Evolutionary conservation across 148 eudicot genomes (phyloP).

Genomic region (Talinum fruticosum): DNA sequence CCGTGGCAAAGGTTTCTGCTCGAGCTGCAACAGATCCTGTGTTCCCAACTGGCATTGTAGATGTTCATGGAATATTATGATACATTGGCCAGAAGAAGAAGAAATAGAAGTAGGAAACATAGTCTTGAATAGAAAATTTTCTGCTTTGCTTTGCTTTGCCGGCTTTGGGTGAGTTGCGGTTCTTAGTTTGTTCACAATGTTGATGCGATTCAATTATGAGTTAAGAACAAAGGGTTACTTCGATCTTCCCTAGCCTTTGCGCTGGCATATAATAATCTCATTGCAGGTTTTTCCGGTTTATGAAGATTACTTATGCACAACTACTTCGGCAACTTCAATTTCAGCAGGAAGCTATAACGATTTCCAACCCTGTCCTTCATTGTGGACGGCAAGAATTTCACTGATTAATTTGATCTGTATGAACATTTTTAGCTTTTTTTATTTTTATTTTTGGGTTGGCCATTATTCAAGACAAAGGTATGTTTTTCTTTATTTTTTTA

Average conservation of each 20-base stretch:
- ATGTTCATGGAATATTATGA: slow-evolving; percentile 59
- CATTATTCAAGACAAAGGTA: no score
- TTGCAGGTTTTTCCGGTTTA: not conserved
- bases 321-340: not conserved
- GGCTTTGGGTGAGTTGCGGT: not conserved
- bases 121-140: no score
- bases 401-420: no score
- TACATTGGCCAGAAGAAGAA: slow-evolving; percentile 54
- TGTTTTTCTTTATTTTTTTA: no score
- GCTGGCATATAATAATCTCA: slow-evolving; percentile 5
- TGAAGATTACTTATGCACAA: not conserved
- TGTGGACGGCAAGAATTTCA: not conserved
- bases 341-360: not conserved
- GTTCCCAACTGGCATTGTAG: slow-evolving; percentile 80
- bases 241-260: not conserved
- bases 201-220: not conserved
- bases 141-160: not conserved
- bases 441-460: no score
- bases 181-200: not conserved
- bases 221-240: not conserved
- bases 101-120: slow-evolving; percentile 19
- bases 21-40: slow-evolving; percentile 88
- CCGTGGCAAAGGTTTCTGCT: slow-evolving; percentile 70
- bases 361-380: not conserved
- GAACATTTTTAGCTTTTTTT: no score